Base-by-base conservation (phyloP, 2,329 filamentous ascomycete genomes). In the Penicillium brevicompactum region DNA sequence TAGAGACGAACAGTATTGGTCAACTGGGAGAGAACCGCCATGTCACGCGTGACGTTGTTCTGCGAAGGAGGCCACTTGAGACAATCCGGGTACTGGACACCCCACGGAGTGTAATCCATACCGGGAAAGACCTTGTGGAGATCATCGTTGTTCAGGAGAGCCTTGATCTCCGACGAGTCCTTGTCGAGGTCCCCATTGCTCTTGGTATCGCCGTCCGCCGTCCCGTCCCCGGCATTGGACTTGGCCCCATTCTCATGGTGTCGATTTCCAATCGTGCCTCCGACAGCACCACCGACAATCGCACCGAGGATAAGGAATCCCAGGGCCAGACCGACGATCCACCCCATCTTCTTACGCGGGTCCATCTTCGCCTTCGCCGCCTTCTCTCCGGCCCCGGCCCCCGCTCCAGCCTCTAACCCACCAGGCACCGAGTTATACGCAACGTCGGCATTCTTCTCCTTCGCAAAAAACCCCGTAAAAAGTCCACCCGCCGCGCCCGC, bases 91-190 rank as follows among this genome's bases (percentile, higher is more conserved):
- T 93, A 97, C 73, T 97, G 92, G 0, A 91, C 86, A 70, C 95
- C 92, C 72, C 94, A 84, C 0, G 93, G 92, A 0, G 93, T 97
- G 72, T 97, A 97, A 75, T 97, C 93, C 76, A 97, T 90, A 24
- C 92, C 93, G 0, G 92, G 90, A 72, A 97, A 97, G 2, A 97
- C 91, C 73, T 91, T 95, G 81, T 96, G 91, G 22, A 97, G 81
- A 60, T 92, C 77, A 0, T 80, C 70, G 74, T 96, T 96, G 77
- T 89, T 87, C 79, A 97, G 80, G 13, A 97, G 80, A 3, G 81
- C 80, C 77, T 95, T 83, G 76, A 97, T 95, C 74, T 96, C 89
- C 1, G 76, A 63, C 8, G 91, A 95, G 72, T 93, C 78, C 71
- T 87, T 86, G 72, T 81, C 76, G 6, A 96, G 82, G 60, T 93